A percentile compares a stretch with the other conserved stretches of the same genome.
Conservation (phyloP, 208 protist genomes). For the Leishmania braziliensis region DNA sequence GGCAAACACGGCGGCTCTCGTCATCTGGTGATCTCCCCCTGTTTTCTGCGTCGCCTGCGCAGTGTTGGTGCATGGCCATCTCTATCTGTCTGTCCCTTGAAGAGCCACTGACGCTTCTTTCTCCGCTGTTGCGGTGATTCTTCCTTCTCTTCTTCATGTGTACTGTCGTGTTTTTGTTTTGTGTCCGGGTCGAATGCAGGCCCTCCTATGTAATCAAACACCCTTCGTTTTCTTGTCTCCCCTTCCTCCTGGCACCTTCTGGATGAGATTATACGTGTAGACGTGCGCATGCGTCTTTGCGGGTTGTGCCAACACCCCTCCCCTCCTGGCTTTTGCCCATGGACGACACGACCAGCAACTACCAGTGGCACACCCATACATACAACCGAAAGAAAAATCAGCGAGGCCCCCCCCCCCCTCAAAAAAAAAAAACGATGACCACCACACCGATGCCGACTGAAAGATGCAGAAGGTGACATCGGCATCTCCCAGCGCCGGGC, state of each 20-base stretch:
- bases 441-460: neutral
- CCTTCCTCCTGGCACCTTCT: neutral
- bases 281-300: neutral
- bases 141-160: neutral
- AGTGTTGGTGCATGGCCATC: neutral
- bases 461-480: neutral
- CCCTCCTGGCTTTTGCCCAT: neutral
- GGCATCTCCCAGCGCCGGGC: too few species aligned
- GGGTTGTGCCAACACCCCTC: neutral
- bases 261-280: neutral
- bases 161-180: neutral
- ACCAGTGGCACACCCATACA: too few species aligned
- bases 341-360: neutral
- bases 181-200: neutral
- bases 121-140: neutral
- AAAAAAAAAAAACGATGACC: neutral
- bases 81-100: constrained; percentile 1
- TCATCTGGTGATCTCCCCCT: neutral
- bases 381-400: neutral
- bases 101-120: neutral
- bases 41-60: neutral
- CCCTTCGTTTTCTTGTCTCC: neutral
- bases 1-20: neutral
- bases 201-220: constrained; percentile 3
- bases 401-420: too few species aligned